Evolutionary conservation across 768 basidiomycete species (phyloP).

Genomic region (Mycena kentingensis): DNA sequence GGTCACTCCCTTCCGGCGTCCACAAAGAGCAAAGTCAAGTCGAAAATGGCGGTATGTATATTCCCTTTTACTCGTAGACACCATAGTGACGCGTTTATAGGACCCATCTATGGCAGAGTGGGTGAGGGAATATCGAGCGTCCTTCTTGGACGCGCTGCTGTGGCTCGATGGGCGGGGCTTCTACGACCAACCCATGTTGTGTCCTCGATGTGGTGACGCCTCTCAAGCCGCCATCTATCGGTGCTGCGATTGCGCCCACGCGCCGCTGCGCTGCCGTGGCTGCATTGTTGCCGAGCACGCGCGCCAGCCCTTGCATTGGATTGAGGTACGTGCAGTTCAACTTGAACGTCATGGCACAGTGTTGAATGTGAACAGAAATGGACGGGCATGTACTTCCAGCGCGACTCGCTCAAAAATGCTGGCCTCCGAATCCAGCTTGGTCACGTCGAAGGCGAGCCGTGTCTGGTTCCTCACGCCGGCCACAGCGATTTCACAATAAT

Average conservation of each 20-base stretch:
- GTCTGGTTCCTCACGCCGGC: constrained; percentile 15
- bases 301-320: not conserved
- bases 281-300: not conserved
- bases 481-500: constrained; percentile 31
- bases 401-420: constrained; percentile 17
- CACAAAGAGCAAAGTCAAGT: no score
- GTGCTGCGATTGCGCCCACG: not conserved
- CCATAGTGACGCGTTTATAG: no score
- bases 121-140: no score
- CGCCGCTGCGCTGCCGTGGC: not conserved
- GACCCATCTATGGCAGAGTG: no score
- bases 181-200: not conserved
- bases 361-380: constrained; percentile 18
- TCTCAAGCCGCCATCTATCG: not conserved
- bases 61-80: no score
- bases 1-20: no score
- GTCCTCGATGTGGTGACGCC: not conserved
- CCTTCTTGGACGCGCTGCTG: no score
- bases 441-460: constrained; percentile 16
- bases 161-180: not conserved
- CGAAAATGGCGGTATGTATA: no score
- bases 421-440: constrained; percentile 30
- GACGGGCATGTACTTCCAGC: constrained; percentile 22
- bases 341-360: not conserved
- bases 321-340: not conserved